Evolutionary conservation across 257 asterid species (phyloP).

Genomic region (Plantago ovata): DNA sequence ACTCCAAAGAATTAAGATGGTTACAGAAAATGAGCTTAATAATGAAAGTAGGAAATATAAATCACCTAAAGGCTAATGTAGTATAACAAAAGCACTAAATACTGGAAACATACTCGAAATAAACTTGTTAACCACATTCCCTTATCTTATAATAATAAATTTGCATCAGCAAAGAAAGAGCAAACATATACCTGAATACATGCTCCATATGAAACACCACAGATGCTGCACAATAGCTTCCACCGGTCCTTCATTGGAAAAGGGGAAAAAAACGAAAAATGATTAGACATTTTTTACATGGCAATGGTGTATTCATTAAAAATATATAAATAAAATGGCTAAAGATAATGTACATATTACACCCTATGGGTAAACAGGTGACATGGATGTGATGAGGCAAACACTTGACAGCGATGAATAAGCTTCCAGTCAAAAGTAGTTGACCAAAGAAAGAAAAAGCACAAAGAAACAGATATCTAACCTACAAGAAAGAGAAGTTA

Average conservation of each 20-base stretch:
- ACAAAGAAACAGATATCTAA: conserved; percentile 12
- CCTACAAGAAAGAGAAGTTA: conserved; percentile 31
- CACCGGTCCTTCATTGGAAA: conserved; percentile 75
- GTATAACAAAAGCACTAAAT: too few relatives aligned
- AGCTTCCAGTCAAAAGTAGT: conserved; percentile 7
- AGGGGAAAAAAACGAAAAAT: conserved; percentile 10
- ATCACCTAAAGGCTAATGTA: too few relatives aligned
- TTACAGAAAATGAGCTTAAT: too few relatives aligned
- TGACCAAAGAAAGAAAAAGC: background rate
- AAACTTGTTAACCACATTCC: too few relatives aligned
- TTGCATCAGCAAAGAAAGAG: conserved; percentile 11
- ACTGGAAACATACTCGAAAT: too few relatives aligned
- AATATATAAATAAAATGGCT: conserved; percentile 3
- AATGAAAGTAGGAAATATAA: too few relatives aligned
- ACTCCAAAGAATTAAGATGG: too few relatives aligned
- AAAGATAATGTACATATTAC: conserved; percentile 11
- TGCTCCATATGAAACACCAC: conserved; percentile 92
- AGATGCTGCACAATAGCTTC: conserved; percentile 93
- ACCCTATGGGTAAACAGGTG: conserved; percentile 2
- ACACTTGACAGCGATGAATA: conserved; percentile 4
- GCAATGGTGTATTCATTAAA: conserved; percentile 16
- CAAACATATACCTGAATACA: conserved; percentile 79
- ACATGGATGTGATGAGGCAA: conserved; percentile 13
- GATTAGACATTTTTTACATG: conserved; percentile 17
- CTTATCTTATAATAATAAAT: too few relatives aligned